Evolutionary conservation across 1,284 basidiomycete species (phyloP).

Genomic region (Cryptococcus sp.): DNA sequence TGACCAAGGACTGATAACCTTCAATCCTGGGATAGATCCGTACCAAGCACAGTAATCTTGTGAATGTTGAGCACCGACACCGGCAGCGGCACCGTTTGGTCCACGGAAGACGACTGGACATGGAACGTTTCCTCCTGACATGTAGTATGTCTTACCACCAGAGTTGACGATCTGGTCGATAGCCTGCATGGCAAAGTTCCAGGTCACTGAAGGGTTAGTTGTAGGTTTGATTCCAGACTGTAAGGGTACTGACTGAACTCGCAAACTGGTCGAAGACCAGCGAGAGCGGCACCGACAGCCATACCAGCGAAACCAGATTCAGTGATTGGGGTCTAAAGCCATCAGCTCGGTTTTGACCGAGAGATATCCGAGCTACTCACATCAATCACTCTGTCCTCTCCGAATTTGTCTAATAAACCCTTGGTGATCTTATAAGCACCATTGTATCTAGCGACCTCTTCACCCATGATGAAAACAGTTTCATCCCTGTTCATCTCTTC

Average conservation of each 20-base stretch:
- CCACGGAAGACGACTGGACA: conserved; percentile 99
- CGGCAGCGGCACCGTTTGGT: conserved; percentile 95
- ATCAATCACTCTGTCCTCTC: conserved; percentile 97
- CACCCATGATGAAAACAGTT: conserved; percentile 91
- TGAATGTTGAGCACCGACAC: conserved; percentile 88
- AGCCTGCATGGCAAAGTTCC: conserved; percentile 57
- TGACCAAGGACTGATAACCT: conserved; percentile 95
- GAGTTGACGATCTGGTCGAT: conserved; percentile 99
- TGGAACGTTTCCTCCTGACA: conserved; percentile 97
- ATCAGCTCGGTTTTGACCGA: background rate
- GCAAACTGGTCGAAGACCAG: conserved; percentile 93
- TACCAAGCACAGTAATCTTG: conserved; percentile 95
- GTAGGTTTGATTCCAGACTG: background rate
- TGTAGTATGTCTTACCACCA: conserved; percentile 99
- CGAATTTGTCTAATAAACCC: conserved; percentile 98
- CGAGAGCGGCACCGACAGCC: conserved; percentile 88
- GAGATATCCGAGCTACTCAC: conserved; percentile 24
- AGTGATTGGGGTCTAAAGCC: conserved; percentile 72
- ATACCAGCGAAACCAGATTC: conserved; percentile 99
- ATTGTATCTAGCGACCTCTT: conserved; percentile 98
- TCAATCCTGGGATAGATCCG: conserved; percentile 91
- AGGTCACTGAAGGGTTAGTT: conserved; percentile 34
- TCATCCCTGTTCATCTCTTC: conserved; percentile 99
- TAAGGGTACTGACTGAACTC: conserved; percentile 68
- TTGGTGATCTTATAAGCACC: conserved; percentile 99